Base-by-base conservation (phyloP, 2,329 filamentous ascomycete genomes). In the Aureobasidium sp. region DNA sequence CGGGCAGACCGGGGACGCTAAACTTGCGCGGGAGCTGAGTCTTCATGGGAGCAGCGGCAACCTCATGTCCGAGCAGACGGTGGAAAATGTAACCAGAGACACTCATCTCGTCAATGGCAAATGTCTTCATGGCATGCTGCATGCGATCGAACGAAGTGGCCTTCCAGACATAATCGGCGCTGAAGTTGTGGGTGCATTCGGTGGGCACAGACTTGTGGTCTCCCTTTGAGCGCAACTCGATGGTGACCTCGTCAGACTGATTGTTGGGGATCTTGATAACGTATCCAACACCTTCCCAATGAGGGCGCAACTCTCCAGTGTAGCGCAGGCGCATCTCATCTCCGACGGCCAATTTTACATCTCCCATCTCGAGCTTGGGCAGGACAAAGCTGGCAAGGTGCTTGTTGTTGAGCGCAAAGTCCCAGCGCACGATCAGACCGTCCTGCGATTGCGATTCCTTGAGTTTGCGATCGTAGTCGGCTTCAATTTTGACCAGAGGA, bases 181-280 rank as follows among this genome's bases (percentile, higher is more conserved):
- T 96, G 77, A 99, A 99, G 75, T 97, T 96, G 77, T 96, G 91
- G 0, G 93, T 96, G 75, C 93, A 94, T 70, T 99, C 93, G 0
- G 91, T 96, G 0, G 94, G 94, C 1, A 97, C 90, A 31, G 89
- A 90, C 76, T 97, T 97, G 78, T 97, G 92, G 72, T 96, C 96
- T 65, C 91, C 92, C 65, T 94, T 93, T 70, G 94, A 91, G 68
- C 94, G 89, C 72, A 99, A 79, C 74, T 99, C 94, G 66, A 99
- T 88, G 11, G 89, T 95, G 58, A 99, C 94, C 74, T 99, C 93
- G 70, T 99, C 94, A 15, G 92, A 97, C 78, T 96, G 91, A 76
- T 97, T 97, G 81, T 99, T 97, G 25, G 94, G 95, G 64, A 99
- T 97, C 79, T 99, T 99, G 79, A 97, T 92, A 64, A 99, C 94